Conservation (phyloP, 495 filamentous ascomycete species). For the Echria macrotheca region DNA sequence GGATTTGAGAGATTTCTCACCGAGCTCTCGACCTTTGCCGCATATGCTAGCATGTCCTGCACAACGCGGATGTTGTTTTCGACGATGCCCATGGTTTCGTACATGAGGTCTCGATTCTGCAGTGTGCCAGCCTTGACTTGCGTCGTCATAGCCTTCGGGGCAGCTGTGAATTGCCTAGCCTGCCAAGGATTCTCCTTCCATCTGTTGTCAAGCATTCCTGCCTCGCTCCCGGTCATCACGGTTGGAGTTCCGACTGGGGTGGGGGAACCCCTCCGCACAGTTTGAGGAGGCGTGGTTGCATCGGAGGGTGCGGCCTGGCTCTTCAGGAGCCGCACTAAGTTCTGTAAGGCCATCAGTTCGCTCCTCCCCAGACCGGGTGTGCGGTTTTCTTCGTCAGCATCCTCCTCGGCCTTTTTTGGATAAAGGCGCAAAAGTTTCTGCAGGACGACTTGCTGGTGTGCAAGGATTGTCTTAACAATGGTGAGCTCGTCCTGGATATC, state of each 20-base stretch:
- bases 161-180: not conserved
- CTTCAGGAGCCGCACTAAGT: slow-evolving; percentile 12
- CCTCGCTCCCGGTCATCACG: not conserved
- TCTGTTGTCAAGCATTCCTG: not conserved
- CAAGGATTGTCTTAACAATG: slow-evolving; percentile 16
- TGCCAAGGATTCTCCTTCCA: no score
- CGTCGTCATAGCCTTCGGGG: no score
- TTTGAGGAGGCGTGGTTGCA: no score
- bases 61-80: slow-evolving; percentile 15
- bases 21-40: slow-evolving; percentile 12
- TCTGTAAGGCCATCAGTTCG: slow-evolving; percentile 12
- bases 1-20: not conserved
- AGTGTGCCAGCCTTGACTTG: slow-evolving; percentile 4
- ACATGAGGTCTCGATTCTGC: slow-evolving; percentile 14
- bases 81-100: slow-evolving; percentile 16
- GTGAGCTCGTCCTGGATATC: slow-evolving; percentile 20
- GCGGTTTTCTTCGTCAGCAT: not conserved
- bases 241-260: not conserved
- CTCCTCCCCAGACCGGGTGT: slow-evolving; percentile 4
- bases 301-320: no score
- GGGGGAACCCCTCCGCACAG: no score
- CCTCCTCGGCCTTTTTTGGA: slow-evolving; percentile 12
- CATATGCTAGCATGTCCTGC: slow-evolving; percentile 12
- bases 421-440: slow-evolving; percentile 13
- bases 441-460: slow-evolving; percentile 10